Evolutionary conservation across 1,284 basidiomycete species (phyloP).

Genomic region (Austropuccinia psidii): DNA sequence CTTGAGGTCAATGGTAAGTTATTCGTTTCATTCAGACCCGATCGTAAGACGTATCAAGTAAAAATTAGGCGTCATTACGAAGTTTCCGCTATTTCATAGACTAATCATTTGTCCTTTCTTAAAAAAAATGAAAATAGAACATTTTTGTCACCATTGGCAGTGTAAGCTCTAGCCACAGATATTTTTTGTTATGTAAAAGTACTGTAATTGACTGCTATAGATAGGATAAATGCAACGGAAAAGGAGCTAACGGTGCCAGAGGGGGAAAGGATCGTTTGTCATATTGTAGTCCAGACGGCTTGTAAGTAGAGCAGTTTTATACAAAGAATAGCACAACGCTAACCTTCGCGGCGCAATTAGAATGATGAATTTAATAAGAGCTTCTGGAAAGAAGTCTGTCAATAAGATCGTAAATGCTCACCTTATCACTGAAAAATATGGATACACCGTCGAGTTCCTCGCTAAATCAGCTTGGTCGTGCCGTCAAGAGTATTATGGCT

Average conservation of each 20-base stretch:
- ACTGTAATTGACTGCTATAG: background rate
- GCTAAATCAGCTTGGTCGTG: conserved; percentile 30
- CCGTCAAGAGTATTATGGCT: conserved; percentile 28
- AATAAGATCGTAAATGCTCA: conserved; percentile 29
- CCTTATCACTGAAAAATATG: conserved; percentile 28
- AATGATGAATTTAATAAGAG: conserved; percentile 35
- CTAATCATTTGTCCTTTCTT: too few relatives aligned
- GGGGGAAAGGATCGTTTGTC: conserved; percentile 13
- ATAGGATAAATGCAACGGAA: conserved; percentile 18
- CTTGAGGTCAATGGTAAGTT: conserved; percentile 19
- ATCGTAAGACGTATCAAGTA: too few relatives aligned
- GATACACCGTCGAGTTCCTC: conserved; percentile 26
- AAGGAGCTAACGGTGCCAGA: conserved; percentile 21
- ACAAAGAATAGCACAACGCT: background rate
- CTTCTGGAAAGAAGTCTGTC: conserved; percentile 9
- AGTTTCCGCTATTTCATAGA: too few relatives aligned
- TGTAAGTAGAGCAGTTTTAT: background rate
- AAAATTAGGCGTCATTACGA: too few relatives aligned
- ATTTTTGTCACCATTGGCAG: conserved; percentile 27
- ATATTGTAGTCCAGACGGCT: conserved; percentile 33
- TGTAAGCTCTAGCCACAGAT: too few relatives aligned
- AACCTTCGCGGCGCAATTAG: background rate
- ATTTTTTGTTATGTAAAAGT: too few relatives aligned
- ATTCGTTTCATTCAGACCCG: too few relatives aligned
- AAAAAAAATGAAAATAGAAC: too few relatives aligned